Evolutionary conservation across 2,329 filamentous ascomycete genomes (phyloP).

Genomic region (Graphiopsis chlorocephala): DNA sequence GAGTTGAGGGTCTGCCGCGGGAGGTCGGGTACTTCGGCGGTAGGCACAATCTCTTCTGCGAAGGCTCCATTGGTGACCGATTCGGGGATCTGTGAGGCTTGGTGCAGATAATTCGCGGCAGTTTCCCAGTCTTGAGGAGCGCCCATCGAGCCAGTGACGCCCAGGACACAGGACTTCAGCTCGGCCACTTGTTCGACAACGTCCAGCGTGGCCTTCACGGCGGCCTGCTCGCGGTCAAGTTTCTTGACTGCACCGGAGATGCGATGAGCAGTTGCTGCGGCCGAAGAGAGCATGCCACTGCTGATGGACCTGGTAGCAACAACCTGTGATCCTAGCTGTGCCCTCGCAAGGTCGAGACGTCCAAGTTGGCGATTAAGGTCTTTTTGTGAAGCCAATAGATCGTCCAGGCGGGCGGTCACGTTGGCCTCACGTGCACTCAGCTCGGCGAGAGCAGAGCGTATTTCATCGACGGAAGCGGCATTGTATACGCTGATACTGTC

Average conservation of each 20-base stretch:
- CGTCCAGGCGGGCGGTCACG: conserved; percentile 71
- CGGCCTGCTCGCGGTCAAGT: conserved; percentile 85
- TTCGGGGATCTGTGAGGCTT: conserved; percentile 76
- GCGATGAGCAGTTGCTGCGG: conserved; percentile 78
- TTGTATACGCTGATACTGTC: conserved; percentile 37
- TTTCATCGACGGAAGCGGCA: conserved; percentile 72
- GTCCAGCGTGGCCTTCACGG: conserved; percentile 83
- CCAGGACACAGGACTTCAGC: conserved; percentile 92
- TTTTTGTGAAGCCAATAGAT: conserved; percentile 76
- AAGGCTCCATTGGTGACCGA: conserved; percentile 81
- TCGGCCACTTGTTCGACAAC: conserved; percentile 96
- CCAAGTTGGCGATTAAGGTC: conserved; percentile 83
- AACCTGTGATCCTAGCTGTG: conserved; percentile 81
- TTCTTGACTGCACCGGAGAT: conserved; percentile 84
- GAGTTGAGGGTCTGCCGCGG: conserved; percentile 82
- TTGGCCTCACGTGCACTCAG: conserved; percentile 73
- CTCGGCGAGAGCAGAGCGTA: conserved; percentile 71
- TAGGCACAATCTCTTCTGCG: conserved; percentile 88
- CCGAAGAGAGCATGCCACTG: conserved; percentile 85
- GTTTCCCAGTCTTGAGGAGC: conserved; percentile 98
- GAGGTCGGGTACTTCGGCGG: conserved; percentile 89
- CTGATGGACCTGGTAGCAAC: conserved; percentile 79
- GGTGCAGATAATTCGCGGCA: conserved; percentile 81
- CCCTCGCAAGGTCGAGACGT: conserved; percentile 83
- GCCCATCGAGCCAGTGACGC: conserved; percentile 93